A percentile compares a stretch with the other conserved stretches of the same genome.
phyloP scores from a whole-genome alignment of 305 asterid genomes.

The Fraxinus sp. region DNA sequence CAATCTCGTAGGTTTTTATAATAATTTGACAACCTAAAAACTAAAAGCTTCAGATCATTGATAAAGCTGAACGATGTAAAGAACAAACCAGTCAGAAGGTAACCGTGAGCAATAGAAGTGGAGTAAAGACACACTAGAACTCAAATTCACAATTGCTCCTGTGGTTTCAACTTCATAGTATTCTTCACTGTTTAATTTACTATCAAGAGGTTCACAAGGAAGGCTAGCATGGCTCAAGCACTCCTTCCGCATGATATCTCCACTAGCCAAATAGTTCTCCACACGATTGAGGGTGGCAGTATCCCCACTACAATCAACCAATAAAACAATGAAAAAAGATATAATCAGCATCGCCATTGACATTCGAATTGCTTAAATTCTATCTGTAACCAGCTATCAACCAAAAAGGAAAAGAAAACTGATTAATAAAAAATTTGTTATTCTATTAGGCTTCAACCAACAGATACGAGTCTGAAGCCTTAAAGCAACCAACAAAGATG shows the following conservation, averaged over 20 bases:
- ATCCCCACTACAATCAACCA: constrained; percentile 50
- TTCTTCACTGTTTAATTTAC: constrained; percentile 40
- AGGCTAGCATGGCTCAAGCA: constrained; percentile 56
- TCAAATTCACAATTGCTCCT: constrained; percentile 60
- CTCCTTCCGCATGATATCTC: constrained; percentile 66
- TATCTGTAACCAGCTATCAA: neutral
- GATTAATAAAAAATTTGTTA: neutral
- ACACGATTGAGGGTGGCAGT: constrained; percentile 39
- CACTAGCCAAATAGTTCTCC: constrained; percentile 53
- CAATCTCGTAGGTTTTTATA: neutral
- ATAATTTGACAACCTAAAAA: neutral
- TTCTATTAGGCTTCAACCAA: neutral
- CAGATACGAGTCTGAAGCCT: neutral
- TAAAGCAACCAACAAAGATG: neutral
- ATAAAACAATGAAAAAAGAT: neutral
- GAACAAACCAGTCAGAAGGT: constrained; percentile 75
- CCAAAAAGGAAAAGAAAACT: neutral
- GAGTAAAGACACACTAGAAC: constrained; percentile 60
- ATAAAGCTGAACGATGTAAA: constrained; percentile 12
- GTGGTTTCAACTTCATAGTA: constrained; percentile 61
- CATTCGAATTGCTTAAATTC: neutral
- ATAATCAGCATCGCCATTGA: neutral
- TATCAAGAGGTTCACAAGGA: constrained; percentile 56
- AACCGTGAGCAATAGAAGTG: constrained; percentile 73
- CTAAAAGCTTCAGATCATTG: neutral